Evolutionary conservation across 495 filamentous ascomycete genomes (phyloP).

Genomic region (Penicillium taxi): DNA sequence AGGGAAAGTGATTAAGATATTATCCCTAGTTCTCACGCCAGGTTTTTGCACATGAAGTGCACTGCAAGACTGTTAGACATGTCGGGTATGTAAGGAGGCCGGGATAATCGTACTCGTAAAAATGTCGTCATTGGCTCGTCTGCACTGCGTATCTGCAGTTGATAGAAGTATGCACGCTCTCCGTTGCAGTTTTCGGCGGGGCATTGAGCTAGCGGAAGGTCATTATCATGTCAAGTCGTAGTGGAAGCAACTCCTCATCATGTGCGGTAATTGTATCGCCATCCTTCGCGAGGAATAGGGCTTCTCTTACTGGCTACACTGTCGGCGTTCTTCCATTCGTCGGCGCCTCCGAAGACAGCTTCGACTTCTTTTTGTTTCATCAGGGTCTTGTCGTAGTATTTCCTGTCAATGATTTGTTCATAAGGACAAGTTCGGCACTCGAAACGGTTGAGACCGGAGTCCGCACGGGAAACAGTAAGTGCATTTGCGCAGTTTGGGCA

Average conservation of each 20-base stretch:
- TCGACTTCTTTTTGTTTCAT: conserved; percentile 78
- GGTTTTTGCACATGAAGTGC: conserved; percentile 38
- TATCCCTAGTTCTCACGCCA: conserved; percentile 39
- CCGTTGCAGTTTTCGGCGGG: conserved; percentile 65
- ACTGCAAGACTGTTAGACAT: conserved; percentile 31
- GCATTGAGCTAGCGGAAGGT: conserved; percentile 83
- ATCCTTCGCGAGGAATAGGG: not conserved
- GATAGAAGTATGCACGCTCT: conserved; percentile 80
- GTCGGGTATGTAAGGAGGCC: conserved; percentile 11
- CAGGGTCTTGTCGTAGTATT: conserved; percentile 64
- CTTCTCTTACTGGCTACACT: conserved; percentile 52
- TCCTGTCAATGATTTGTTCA: conserved; percentile 62
- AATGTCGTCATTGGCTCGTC: conserved; percentile 99
- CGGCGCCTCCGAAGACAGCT: conserved; percentile 81
- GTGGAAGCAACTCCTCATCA: no score
- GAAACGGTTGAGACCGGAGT: conserved; percentile 59
- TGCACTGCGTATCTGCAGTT: conserved; percentile 94
- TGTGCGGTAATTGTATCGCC: no score
- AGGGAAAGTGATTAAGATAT: no score
- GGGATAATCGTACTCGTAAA: conserved; percentile 57
- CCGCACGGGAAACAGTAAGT: conserved; percentile 60
- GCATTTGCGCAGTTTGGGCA: conserved; percentile 90
- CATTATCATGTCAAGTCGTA: no score
- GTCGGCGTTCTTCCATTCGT: conserved; percentile 84
- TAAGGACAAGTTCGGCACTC: conserved; percentile 95